A percentile compares a stretch with the other conserved stretches of the same genome.
These are phyloP conservation scores for Fusarium sp. DNA, from an alignment of 2,329 filamentous ascomycete genomes.

Conservation along the genomic window DNA sequence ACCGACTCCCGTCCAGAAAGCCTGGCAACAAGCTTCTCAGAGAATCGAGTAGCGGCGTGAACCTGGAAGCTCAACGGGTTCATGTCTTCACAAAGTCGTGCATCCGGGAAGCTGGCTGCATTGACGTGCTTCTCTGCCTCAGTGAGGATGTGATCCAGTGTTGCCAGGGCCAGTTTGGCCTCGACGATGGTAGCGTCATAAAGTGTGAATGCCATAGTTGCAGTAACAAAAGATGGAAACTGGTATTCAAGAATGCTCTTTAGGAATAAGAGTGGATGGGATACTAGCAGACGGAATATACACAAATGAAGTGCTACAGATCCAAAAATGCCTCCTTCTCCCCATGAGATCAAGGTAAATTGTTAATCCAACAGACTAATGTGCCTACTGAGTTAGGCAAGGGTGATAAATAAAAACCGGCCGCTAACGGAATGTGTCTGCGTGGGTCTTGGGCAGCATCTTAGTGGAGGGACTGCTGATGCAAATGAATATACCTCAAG, in stretches of 20 bases:
- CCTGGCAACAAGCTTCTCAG: slow-evolving; percentile 48
- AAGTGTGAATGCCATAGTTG: slow-evolving; percentile 47
- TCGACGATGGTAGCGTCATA: slow-evolving; percentile 52
- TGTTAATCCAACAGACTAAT: slow-evolving; percentile 4
- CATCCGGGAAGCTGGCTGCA: slow-evolving; percentile 47
- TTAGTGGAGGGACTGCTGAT: not conserved
- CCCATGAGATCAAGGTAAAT: not conserved
- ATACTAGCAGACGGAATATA: not conserved
- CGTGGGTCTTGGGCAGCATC: not conserved
- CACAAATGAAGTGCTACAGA: not conserved
- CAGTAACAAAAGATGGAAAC: not conserved
- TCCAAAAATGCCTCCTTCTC: slow-evolving; percentile 14
- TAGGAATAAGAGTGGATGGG: not conserved
- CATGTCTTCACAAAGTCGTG: slow-evolving; percentile 56
- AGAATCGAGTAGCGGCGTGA: slow-evolving; percentile 46
- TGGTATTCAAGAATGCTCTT: not conserved
- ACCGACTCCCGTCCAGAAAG: slow-evolving; percentile 47
- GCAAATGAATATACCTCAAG: too few relatives aligned
- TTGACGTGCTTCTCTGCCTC: slow-evolving; percentile 51
- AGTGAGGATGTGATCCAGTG: slow-evolving; percentile 49
- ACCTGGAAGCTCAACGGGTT: slow-evolving; percentile 55
- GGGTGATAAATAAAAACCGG: not conserved
- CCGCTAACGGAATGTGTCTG: not conserved
- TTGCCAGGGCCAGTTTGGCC: slow-evolving; percentile 45
- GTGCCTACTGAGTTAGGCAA: not conserved